These are phyloP conservation scores for Aphanomyces euteiches DNA, from an alignment of 352 stramenopile species.

Conservation along the genomic window DNA sequence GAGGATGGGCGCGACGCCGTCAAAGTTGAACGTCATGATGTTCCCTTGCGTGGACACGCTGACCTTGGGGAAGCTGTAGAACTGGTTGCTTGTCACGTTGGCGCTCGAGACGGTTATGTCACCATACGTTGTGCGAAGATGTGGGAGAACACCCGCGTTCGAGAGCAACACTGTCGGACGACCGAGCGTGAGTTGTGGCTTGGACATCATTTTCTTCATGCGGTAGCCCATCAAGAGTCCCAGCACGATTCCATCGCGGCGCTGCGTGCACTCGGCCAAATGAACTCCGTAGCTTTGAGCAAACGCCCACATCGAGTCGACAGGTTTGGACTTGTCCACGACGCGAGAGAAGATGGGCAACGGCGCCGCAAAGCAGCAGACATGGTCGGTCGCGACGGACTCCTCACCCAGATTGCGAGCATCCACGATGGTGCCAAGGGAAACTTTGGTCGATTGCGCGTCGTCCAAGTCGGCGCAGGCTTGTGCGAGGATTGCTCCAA, in stretches of 20 bases:
- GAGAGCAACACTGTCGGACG: constrained; percentile 1
- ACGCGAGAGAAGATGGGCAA: neutral
- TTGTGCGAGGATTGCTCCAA: neutral
- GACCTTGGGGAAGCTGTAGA: constrained; percentile 22
- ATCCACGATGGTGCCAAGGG: constrained; percentile 6
- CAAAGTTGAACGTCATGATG: constrained; percentile 16
- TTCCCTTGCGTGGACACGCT: neutral
- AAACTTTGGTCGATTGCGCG: neutral
- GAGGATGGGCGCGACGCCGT: constrained; percentile 11
- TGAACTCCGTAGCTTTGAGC: neutral
- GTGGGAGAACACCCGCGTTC: constrained; percentile 1
- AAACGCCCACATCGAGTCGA: neutral
- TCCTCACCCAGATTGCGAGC: neutral
- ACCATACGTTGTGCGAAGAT: neutral
- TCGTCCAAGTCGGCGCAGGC: neutral
- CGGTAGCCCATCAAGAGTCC: constrained; percentile 4
- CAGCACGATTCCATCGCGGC: constrained; percentile 10
- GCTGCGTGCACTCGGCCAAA: neutral
- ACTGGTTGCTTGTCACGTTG: constrained; percentile 16
- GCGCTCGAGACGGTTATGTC: neutral
- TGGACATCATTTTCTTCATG: constrained; percentile 8
- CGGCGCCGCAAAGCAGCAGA: constrained; percentile 1
- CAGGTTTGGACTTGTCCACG: neutral
- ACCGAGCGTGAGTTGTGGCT: constrained; percentile 6
- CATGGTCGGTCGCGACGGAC: neutral